Evolutionary conservation across 2,329 filamentous ascomycete genomes (phyloP).

Genomic region (Colletotrichum scovillei): DNA sequence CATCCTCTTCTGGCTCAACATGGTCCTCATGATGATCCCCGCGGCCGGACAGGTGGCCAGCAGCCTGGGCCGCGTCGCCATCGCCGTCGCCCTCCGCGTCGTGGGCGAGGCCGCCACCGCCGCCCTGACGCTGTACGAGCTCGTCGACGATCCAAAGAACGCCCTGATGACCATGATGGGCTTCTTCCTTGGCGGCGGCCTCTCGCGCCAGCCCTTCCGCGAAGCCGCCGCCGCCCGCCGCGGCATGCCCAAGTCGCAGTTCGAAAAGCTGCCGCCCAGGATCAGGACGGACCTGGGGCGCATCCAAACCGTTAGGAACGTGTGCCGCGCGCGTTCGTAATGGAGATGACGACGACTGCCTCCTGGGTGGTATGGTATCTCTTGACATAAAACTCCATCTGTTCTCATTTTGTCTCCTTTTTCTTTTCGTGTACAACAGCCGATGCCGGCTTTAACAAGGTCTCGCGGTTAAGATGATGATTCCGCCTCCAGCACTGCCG

Average conservation of each 20-base stretch:
- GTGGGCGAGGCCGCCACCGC: slow-evolving; percentile 6
- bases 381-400: too few species aligned
- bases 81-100: slow-evolving; percentile 3
- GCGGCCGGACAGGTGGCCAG: slow-evolving; percentile 5
- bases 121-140: slow-evolving; percentile 8
- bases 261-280: slow-evolving; percentile 10
- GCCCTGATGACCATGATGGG: slow-evolving; percentile 9
- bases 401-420: too few species aligned
- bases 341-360: too few species aligned
- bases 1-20: slow-evolving; percentile 9
- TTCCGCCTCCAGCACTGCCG: too few species aligned
- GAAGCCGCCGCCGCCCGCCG: slow-evolving; percentile 6
- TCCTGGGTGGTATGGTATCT: too few species aligned
- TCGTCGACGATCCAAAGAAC: slow-evolving; percentile 5
- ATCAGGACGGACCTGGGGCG: neutral
- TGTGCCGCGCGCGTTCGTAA: too few species aligned
- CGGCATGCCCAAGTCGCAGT: slow-evolving; percentile 3
- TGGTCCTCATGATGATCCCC: slow-evolving; percentile 15
- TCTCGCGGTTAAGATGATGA: too few species aligned
- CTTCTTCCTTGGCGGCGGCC: slow-evolving; percentile 3
- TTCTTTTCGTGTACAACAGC: too few species aligned
- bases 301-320: too few species aligned
- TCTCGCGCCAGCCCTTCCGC: slow-evolving; percentile 14
- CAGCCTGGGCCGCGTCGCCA: neutral
- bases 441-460: too few species aligned